Evolutionary conservation across 2,329 filamentous ascomycete genomes (phyloP).

Genomic region (Macrophomina tecta): DNA sequence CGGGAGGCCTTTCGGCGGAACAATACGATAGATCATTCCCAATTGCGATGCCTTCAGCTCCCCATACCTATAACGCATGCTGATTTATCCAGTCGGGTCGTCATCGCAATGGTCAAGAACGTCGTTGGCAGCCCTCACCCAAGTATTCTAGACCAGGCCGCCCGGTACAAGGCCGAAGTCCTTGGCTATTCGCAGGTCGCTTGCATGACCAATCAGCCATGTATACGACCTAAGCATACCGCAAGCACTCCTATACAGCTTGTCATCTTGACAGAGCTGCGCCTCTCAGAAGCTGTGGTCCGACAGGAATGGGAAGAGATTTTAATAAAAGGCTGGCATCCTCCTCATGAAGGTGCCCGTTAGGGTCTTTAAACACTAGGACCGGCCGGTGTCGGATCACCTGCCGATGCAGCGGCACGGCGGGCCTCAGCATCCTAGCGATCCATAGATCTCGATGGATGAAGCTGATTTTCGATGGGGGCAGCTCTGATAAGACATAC

Average conservation of each 20-base stretch:
- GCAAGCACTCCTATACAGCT: constrained; percentile 37
- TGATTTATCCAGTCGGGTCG: constrained; percentile 31
- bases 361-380: constrained; percentile 14
- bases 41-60: constrained; percentile 34
- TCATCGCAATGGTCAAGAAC: neutral
- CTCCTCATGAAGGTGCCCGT: constrained; percentile 25
- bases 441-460: neutral
- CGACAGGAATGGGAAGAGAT: constrained; percentile 43
- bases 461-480: neutral
- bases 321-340: constrained; percentile 41
- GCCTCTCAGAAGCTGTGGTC: constrained; percentile 40
- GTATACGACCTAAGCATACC: constrained; percentile 44
- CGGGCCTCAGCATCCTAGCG: neutral
- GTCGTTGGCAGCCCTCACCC: neutral
- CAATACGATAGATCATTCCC: neutral
- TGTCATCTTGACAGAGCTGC: constrained; percentile 30
- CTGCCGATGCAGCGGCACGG: constrained; percentile 25
- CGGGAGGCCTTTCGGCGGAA: neutral
- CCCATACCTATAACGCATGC: constrained; percentile 45
- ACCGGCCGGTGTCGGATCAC: constrained; percentile 2
- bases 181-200: constrained; percentile 43
- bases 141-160: constrained; percentile 35
- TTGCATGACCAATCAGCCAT: constrained; percentile 42
- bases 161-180: constrained; percentile 38
- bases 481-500: neutral